Conservation (phyloP, 495 filamentous ascomycete species). For the Xylaria curta region DNA sequence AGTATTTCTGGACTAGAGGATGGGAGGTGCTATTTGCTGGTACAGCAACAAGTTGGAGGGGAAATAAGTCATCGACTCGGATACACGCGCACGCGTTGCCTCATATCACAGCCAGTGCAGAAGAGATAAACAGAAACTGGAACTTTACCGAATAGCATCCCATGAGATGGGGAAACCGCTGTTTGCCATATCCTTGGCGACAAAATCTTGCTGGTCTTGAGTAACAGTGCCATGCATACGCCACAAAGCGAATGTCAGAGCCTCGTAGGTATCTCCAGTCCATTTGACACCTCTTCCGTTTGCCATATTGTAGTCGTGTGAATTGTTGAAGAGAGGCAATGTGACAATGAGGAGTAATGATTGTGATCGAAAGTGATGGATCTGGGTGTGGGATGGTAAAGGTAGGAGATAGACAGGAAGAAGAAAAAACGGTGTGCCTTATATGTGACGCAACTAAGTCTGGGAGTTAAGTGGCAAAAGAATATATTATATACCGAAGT, state of each 20-base stretch:
- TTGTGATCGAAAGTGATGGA: background rate
- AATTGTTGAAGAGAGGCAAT: background rate
- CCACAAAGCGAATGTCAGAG: constrained; percentile 37
- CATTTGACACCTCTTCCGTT: constrained; percentile 31
- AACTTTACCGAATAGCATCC: constrained; percentile 47
- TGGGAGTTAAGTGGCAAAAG: background rate
- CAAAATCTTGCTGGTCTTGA: constrained; percentile 32
- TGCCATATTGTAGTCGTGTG: background rate
- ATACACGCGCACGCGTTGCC: constrained; percentile 1
- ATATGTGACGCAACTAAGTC: background rate
- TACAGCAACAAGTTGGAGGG: background rate
- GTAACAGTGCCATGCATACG: constrained; percentile 12
- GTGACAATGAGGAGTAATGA: background rate
- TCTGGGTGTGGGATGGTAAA: background rate
- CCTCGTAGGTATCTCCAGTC: constrained; percentile 36
- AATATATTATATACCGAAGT: background rate
- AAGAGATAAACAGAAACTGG: constrained; percentile 9
- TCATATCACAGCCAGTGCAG: background rate
- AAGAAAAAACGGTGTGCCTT: constrained; percentile 2
- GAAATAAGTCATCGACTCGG: constrained; percentile 7
- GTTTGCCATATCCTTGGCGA: constrained; percentile 39
- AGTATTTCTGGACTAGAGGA: background rate
- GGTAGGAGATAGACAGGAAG: background rate
- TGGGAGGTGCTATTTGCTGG: background rate
- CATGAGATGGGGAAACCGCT: constrained; percentile 37